Evolutionary conservation across 2,329 filamentous ascomycete species (phyloP), one percentile per base, ranked within the genome.

Genomic region (Fusarium sp.): DNA sequence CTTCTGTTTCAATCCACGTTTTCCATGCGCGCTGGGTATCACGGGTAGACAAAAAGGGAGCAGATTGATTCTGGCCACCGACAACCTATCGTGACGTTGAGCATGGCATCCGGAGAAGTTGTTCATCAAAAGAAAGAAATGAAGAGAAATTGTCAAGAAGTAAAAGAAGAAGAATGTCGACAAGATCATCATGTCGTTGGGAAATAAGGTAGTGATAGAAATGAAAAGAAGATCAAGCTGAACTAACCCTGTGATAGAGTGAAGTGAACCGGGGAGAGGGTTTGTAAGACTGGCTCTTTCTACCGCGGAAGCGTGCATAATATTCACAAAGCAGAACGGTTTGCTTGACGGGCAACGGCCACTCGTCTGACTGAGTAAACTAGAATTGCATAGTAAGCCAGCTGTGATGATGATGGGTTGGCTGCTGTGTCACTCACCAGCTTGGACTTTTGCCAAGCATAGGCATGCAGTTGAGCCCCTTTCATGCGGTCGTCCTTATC

Each of bases 181-280:
- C 56, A 57, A 59, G 31, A 64, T 60, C 62, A 29, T 63, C 56
- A 36, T 62, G 59, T 61, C 59, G 14, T 55, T 11, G 40, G 36
- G 67, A n/a, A 44, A 27, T 31, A 27, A 49, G 61, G 56, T 59
- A 51, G 33, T 31, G 36, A 33, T 49, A 17, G 55, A 64, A 44
- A 64, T 53, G 42, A 36, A 62, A 70, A 70, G 65, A 59, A 77
- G 70, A 70, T 74, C 66, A 80, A 72, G 65, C 71, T 58, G 59
- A 65, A 86, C 87, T 86, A 81, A 89, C 87, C 83, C 87, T 87
- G 80, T 86, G 83, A 81, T 86, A 89, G 69, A 90, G 78, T 66
- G 81, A 81, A 77, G 83, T 82, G 79, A 89, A 90, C 73, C 82
- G 81, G 70, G 83, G 79, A 72, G 88, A 89, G 70, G 87, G 81